Evolutionary conservation across 2,329 filamentous ascomycete genomes (phyloP), one percentile per base, ranked within the genome.

Genomic region (Sporothrix schenckii): DNA sequence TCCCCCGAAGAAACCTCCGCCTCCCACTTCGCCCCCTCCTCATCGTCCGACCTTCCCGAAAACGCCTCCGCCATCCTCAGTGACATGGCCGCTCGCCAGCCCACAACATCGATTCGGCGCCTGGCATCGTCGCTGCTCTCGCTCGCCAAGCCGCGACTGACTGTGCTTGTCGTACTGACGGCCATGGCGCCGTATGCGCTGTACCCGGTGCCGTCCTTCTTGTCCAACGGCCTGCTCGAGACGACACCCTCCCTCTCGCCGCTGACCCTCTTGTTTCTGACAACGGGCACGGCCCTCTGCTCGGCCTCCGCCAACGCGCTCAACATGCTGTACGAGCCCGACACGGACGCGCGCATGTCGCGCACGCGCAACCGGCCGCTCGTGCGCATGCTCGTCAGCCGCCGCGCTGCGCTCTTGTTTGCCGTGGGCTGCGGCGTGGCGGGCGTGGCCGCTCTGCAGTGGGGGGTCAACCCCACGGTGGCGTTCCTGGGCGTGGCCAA

Each of bases 261-360:
- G 2, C 84, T 98, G 69, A 99, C 95, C 10, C 89, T 98, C 21
- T 85, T 96, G 67, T 98, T 97, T 83, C 88, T 99, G 67, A 97
- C 94, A 0, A 88, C 88, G 4, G 94, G 95, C 72, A 98, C 95
- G 0, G 89, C 94, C 4, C 85, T 97, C 24, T 95, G 92, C 79
- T 92, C 89, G n/a, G 93, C 94, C 56, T 92, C 91, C 71, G 95
- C 95, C 56, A 99, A 99, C 79, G 88, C 95, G 1, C 85, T 98
- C 74, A 99, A 99, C 80, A 99, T 99, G 95, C 88, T 97, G 71
- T 93, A 97, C 80, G 95, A 99, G 80, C 92, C 90, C 11, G 85
- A 89, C 72, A 94, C 94, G 77, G 95, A 99, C 79, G 92, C 93
- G 60, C 89, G 91, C 76, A 99, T 99, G 95, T 89, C 87, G 49